These are phyloP conservation scores for Sanghuangporus weigelae DNA, from an alignment of 1,284 basidiomycete genomes.

Conservation along the genomic window DNA sequence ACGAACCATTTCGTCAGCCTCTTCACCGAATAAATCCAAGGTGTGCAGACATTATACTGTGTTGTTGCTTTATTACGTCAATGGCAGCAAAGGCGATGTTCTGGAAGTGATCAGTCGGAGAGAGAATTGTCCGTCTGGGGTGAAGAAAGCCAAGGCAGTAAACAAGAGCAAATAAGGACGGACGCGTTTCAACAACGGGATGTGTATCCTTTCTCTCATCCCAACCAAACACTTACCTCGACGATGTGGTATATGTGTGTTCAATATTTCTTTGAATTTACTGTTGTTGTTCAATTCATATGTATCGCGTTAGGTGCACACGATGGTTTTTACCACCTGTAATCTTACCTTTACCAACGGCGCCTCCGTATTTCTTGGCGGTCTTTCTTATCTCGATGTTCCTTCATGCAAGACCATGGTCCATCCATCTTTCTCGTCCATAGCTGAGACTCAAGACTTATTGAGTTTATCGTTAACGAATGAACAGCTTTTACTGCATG, in stretches of 20 bases:
- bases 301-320: slow-evolving; percentile 54
- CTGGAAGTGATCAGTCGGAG: slow-evolving; percentile 8
- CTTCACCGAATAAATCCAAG: slow-evolving; percentile 29
- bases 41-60: slow-evolving; percentile 57
- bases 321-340: slow-evolving; percentile 77
- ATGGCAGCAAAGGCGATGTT: background rate
- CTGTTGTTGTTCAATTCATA: background rate
- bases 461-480: slow-evolving; percentile 17
- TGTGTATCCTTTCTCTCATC: background rate
- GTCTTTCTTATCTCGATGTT: slow-evolving; percentile 70
- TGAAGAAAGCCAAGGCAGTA: background rate
- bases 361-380: slow-evolving; percentile 68
- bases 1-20: slow-evolving; percentile 29
- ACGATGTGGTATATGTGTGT: background rate
- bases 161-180: slow-evolving; percentile 6
- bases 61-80: background rate
- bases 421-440: slow-evolving; percentile 23
- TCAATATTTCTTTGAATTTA: background rate
- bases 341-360: slow-evolving; percentile 70
- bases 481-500: slow-evolving; percentile 72
- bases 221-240: background rate
- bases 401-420: slow-evolving; percentile 78
- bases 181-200: background rate
- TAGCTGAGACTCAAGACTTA: background rate
- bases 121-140: slow-evolving; percentile 15